Evolutionary conservation across 2,329 filamentous ascomycete genomes (phyloP).

Genomic region (Cladophialophora yegresii): DNA sequence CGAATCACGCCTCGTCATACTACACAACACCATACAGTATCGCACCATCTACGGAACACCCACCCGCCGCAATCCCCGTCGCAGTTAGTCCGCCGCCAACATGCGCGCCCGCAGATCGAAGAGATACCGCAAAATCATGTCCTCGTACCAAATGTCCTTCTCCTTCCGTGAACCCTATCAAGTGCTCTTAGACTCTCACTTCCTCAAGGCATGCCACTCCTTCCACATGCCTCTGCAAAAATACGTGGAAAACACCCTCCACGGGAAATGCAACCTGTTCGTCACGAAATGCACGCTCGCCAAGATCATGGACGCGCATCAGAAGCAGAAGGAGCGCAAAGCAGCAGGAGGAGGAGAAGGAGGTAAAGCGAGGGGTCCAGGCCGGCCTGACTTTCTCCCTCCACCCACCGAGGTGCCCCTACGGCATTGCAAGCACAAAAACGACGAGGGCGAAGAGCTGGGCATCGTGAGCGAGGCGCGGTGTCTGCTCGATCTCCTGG

Average conservation of each 20-base stretch:
- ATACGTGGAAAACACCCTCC: slow-evolving; percentile 76
- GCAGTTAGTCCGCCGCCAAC: slow-evolving; percentile 37
- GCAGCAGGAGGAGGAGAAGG: slow-evolving; percentile 2
- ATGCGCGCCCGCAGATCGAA: slow-evolving; percentile 71
- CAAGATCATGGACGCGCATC: slow-evolving; percentile 41
- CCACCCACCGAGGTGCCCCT: slow-evolving; percentile 50
- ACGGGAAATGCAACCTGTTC: slow-evolving; percentile 82
- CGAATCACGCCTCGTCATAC: background rate
- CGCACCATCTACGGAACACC: background rate
- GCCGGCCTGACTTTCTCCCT: slow-evolving; percentile 48
- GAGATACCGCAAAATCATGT: slow-evolving; percentile 88
- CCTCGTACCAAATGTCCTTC: slow-evolving; percentile 83
- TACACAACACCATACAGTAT: background rate
- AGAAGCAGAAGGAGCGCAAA: slow-evolving; percentile 22
- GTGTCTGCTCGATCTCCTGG: slow-evolving; percentile 49
- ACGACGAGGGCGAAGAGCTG: slow-evolving; percentile 43
- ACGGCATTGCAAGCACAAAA: slow-evolving; percentile 51
- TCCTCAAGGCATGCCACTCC: slow-evolving; percentile 75
- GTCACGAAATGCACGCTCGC: slow-evolving; percentile 68
- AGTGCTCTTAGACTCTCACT: slow-evolving; percentile 81
- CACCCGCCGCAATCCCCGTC: background rate
- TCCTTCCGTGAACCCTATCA: slow-evolving; percentile 94
- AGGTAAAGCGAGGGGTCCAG: slow-evolving; percentile 37
- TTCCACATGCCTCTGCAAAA: slow-evolving; percentile 88
- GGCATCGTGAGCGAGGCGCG: slow-evolving; percentile 39